Conservation (phyloP, 202 grass and related monocot species). For the Cymbopogon flexuosus region DNA sequence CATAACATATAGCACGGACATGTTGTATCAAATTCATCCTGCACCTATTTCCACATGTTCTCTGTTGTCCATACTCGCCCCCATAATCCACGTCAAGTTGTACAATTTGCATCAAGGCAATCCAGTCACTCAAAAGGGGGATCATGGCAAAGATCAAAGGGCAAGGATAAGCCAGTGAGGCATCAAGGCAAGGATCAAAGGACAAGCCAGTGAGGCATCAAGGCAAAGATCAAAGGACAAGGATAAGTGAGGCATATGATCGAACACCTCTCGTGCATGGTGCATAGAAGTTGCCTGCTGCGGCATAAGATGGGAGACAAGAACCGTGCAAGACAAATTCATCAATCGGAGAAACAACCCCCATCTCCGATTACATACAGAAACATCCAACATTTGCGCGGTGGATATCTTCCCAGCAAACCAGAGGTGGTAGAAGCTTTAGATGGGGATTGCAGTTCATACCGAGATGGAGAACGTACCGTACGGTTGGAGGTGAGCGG, state of each 20-base stretch:
- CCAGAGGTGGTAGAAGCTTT: not conserved
- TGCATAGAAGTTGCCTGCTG: not conserved
- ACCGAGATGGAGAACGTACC: not conserved
- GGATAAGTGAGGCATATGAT: not conserved
- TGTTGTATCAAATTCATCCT: not conserved
- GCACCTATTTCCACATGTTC: not conserved
- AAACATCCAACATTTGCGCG: not conserved
- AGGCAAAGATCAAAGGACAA: not conserved
- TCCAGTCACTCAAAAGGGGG: no score
- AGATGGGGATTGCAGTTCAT: not conserved
- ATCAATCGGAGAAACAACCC: not conserved
- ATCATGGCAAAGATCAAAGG: no score
- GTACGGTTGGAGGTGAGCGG: not conserved
- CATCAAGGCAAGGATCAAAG: not conserved
- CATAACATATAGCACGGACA: not conserved
- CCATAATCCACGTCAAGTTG: not conserved
- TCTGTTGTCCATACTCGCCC: not conserved
- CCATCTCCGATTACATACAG: not conserved
- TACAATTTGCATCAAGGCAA: not conserved
- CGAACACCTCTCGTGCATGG: slow-evolving; percentile 12
- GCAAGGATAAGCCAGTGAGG: no score
- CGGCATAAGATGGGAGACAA: not conserved
- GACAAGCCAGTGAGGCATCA: not conserved
- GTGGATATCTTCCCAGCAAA: not conserved
- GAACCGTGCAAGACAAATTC: no score